Evolutionary conservation across 192 early-diverging fungal species (phyloP).

Genomic region (Podila epicladia): DNA sequence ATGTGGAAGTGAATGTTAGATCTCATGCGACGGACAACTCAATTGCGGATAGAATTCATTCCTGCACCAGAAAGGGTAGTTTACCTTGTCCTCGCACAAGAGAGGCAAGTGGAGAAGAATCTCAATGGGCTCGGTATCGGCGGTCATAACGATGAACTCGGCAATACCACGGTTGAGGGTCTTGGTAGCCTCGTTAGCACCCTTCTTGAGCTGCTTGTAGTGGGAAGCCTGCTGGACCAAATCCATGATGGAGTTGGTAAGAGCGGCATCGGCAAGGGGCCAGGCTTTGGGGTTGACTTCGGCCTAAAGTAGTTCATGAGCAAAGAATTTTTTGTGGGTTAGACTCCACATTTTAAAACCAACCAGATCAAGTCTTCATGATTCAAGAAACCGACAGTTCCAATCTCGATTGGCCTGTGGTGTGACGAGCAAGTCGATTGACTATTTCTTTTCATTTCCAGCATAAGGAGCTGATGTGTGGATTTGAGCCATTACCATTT

Average conservation of each 20-base stretch:
- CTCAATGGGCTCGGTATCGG: constrained; percentile 97
- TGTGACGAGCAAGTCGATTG: no score
- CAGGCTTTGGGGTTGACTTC: constrained; percentile 81
- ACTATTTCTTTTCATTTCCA: no score
- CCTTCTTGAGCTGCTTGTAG: constrained; percentile 99
- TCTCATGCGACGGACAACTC: background rate
- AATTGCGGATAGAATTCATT: background rate
- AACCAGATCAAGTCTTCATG: no score
- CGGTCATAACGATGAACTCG: constrained; percentile 99
- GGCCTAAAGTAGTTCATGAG: constrained; percentile 13
- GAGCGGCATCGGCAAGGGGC: constrained; percentile 89
- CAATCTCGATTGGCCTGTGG: no score
- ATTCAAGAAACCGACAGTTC: no score
- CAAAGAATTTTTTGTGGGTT: background rate
- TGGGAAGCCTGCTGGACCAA: constrained; percentile 98
- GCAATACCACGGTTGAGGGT: constrained; percentile 98
- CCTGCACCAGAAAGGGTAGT: background rate
- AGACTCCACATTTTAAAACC: no score
- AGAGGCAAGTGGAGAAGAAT: constrained; percentile 97
- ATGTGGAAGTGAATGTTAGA: background rate
- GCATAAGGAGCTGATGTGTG: no score
- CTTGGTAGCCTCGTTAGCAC: constrained; percentile 99
- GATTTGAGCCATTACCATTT: background rate
- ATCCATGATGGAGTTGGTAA: constrained; percentile 94
- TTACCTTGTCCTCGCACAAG: constrained; percentile 96